Base-by-base conservation (phyloP, 1,284 basidiomycete genomes). In the Schizophyllum commune region DNA sequence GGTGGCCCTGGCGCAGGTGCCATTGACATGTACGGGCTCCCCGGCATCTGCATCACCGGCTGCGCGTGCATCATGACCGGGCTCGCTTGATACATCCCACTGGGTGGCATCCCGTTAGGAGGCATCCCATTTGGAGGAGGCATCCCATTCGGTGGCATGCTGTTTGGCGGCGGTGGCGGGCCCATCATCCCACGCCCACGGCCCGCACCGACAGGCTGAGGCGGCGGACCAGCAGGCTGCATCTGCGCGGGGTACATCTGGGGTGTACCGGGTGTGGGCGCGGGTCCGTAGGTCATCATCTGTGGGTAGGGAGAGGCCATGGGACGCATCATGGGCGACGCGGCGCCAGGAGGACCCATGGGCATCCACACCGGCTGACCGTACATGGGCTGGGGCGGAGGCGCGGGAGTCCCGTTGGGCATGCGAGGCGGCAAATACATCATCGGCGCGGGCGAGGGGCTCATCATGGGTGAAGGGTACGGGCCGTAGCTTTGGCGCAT, bases 301-400 rank as follows among this genome's bases (percentile, higher is more conserved):
- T 82, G 84, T 5, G 81, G 66, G 88, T 90, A 17, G 86, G 84
- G 7, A 3, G 85, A 82, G 7, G 76, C 70, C 67, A 84, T 69
- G 4, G 83, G 78, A 39, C 86, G 79, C 71, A 89, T 81, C 72
- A 83, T 77, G 58, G 53, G 53, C 19, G 19, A 55, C 53, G 27
- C 11, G 15, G 27, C 53, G 19, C 76, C 79, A 69, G 84, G 83
- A 17, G 79, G 70, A 2, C 75, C 67, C 32, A 77, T 71, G 33
- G 72, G 73, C 69, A 91, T 76, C 89, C 89, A 91, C 71, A 89
- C 77, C 0, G 81, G 83, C 60, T 80, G 85, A 61, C 73, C 78
- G 65, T 87, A 88, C 63, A 84, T 68, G 13, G 83, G 78, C 84
- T 72, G 63, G 81, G 82, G 15, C 85, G 83, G 65, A 84, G 86